Evolutionary conservation across 2,329 filamentous ascomycete species (phyloP).

Genomic region (Botrytis fabae): DNA sequence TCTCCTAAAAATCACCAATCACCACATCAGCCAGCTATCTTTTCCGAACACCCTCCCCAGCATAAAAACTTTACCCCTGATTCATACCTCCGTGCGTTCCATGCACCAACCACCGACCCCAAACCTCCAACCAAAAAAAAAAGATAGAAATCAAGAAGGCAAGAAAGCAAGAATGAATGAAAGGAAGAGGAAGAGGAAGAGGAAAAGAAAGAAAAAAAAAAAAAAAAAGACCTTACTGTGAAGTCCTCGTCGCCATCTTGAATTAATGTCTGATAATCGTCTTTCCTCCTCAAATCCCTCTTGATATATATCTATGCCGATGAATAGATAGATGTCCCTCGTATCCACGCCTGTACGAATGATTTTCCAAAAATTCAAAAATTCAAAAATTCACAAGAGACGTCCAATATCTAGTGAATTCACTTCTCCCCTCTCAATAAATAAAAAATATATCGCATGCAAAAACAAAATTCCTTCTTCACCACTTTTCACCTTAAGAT

Average conservation of each 20-base stretch:
- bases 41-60: background rate
- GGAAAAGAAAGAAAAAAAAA: too few species aligned
- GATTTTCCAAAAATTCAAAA: background rate
- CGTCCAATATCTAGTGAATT: background rate
- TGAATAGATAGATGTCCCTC: background rate
- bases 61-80: constrained; percentile 21
- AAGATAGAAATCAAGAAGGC: background rate
- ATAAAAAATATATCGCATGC: constrained; percentile 8
- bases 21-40: constrained; percentile 18
- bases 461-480: background rate
- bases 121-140: background rate
- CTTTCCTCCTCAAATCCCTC: background rate
- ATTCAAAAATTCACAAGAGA: background rate
- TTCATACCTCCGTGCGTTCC: constrained; percentile 21
- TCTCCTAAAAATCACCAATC: constrained; percentile 44
- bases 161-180: background rate
- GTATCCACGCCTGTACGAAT: background rate
- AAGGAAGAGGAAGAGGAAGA: background rate
- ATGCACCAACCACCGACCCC: constrained; percentile 9
- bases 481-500: background rate
- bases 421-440: background rate
- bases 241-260: constrained; percentile 18
- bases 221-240: constrained; percentile 16
- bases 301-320: background rate
- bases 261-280: background rate